These are phyloP conservation scores for Lasiodiplodia hormozganensis DNA, from an alignment of 2,329 filamentous ascomycete species.

Conservation along the genomic window DNA sequence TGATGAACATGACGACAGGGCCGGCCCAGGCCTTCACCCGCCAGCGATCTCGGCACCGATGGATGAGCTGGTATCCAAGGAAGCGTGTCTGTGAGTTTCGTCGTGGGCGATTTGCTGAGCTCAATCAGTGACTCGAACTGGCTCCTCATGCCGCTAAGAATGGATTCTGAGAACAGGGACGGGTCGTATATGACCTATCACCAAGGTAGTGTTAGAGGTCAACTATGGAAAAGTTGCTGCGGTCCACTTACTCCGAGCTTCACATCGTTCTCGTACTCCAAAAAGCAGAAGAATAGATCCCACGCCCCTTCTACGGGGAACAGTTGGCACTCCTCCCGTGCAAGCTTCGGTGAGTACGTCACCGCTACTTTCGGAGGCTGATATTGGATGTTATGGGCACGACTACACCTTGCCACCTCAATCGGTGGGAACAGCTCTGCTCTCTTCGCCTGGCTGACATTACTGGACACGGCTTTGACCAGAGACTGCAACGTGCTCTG, in stretches of 20 bases:
- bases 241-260: background rate
- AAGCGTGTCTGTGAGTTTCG: too few species aligned
- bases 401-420: too few species aligned
- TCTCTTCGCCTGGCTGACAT: background rate
- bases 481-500: too few species aligned
- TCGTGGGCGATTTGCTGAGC: too few species aligned
- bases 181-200: background rate
- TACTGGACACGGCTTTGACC: too few species aligned
- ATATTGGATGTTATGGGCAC: background rate
- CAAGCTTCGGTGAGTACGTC: background rate
- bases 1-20: too few species aligned
- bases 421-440: background rate
- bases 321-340: background rate
- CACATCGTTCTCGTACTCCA: background rate
- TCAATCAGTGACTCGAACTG: too few species aligned
- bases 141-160: background rate
- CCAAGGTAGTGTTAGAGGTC: too few species aligned
- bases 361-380: background rate
- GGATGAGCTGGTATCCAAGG: too few species aligned
- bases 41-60: too few species aligned
- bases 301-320: background rate
- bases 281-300: background rate
- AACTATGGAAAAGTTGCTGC: too few species aligned
- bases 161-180: background rate
- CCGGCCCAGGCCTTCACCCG: too few species aligned